These are phyloP conservation scores for Xylaria cubensis DNA, from an alignment of 495 filamentous ascomycete species.

Conservation along the genomic window DNA sequence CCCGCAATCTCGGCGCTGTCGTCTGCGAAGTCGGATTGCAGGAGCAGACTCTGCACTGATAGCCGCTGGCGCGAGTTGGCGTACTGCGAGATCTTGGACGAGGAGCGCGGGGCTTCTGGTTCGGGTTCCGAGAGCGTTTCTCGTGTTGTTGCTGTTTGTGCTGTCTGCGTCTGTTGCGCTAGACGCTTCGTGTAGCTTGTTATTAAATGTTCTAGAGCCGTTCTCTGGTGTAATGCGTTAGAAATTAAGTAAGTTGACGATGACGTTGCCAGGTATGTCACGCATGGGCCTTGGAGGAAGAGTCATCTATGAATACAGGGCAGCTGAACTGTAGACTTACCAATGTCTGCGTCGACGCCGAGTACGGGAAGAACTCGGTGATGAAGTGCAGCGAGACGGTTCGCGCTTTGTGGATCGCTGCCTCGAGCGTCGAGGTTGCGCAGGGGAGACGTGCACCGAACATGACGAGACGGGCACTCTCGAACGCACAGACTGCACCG, in stretches of 20 bases:
- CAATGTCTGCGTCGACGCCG: slow-evolving; percentile 34
- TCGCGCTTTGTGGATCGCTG: slow-evolving; percentile 34
- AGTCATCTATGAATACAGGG: too few species aligned
- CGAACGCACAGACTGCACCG: slow-evolving; percentile 39
- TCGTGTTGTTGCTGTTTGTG: background rate
- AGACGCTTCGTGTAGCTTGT: slow-evolving; percentile 37
- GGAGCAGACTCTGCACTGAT: slow-evolving; percentile 38
- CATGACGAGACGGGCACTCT: slow-evolving; percentile 38
- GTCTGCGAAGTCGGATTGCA: slow-evolving; percentile 40
- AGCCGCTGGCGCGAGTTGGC: slow-evolving; percentile 38
- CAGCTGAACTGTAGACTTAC: slow-evolving; percentile 18
- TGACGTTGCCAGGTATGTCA: too few species aligned
- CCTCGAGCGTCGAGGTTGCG: slow-evolving; percentile 30
- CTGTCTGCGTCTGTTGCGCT: background rate
- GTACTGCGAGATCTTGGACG: slow-evolving; percentile 36
- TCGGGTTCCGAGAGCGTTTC: slow-evolving; percentile 33
- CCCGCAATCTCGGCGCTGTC: slow-evolving; percentile 39
- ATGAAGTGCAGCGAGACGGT: slow-evolving; percentile 32
- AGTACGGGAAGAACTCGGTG: slow-evolving; percentile 35
- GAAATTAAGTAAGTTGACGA: too few species aligned
- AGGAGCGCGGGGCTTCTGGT: slow-evolving; percentile 21
- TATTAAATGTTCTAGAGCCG: slow-evolving; percentile 34
- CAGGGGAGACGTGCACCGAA: slow-evolving; percentile 35
- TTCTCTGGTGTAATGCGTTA: slow-evolving; percentile 20
- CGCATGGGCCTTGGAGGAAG: too few species aligned